Percentiles rank a stretch among this genome's conserved stretches.
phyloP scores from a whole-genome alignment of 2,329 filamentous ascomycete genomes.

The Cladosporium halotolerans region DNA sequence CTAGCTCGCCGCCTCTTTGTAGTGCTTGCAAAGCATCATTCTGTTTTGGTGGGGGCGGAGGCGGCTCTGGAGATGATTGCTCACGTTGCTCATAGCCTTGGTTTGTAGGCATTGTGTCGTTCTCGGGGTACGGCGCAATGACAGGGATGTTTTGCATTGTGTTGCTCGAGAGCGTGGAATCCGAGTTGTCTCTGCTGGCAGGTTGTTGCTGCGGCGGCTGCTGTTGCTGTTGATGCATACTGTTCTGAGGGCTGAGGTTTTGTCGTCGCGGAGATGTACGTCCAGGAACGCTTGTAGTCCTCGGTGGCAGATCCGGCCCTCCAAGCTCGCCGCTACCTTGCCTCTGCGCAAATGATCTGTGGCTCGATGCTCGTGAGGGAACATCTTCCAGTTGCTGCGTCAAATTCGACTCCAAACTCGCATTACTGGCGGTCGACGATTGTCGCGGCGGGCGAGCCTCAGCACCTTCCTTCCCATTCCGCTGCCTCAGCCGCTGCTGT shows the following conservation, averaged over 20 bases:
- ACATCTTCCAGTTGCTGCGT: conserved; percentile 41
- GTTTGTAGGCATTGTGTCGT: conserved; percentile 43
- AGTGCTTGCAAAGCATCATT: conserved; percentile 86
- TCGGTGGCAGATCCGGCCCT: conserved; percentile 41
- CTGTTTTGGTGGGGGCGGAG: conserved; percentile 72
- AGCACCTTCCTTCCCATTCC: conserved; percentile 40
- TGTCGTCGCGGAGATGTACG: conserved; percentile 39
- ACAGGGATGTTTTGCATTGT: conserved; percentile 72
- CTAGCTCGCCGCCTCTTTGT: conserved; percentile 85
- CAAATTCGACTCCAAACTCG: conserved; percentile 38
- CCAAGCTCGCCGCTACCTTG: conserved; percentile 36
- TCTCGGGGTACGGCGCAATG: conserved; percentile 65
- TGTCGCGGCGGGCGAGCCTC: conserved; percentile 33
- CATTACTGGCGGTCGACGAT: conserved; percentile 43
- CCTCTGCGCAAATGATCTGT: conserved; percentile 33
- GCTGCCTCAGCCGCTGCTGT: conserved; percentile 73
- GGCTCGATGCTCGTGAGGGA: conserved; percentile 35
- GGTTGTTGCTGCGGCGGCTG: neutral
- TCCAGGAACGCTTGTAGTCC: conserved; percentile 42
- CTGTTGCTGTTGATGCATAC: conserved; percentile 17
- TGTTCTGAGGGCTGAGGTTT: conserved; percentile 31
- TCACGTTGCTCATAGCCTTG: conserved; percentile 20
- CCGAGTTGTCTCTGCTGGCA: conserved; percentile 37
- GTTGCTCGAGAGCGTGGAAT: conserved; percentile 63
- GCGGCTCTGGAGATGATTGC: conserved; percentile 47